Conservation (phyloP, 192 early-diverging fungal species). For the Haplosporangium gracile region DNA sequence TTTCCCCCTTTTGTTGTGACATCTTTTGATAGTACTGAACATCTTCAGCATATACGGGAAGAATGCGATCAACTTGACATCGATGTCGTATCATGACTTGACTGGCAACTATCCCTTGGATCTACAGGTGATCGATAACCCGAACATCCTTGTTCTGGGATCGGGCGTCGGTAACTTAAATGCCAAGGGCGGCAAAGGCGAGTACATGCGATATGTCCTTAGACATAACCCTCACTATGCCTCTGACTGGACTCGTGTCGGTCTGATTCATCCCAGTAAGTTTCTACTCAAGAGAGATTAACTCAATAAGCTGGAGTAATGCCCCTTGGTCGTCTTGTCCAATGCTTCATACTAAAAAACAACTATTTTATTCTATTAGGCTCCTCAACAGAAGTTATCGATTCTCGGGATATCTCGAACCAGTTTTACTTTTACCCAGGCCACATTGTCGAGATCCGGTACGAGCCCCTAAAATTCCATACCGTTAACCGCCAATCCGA, state of each 20-base stretch:
- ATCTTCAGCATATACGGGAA: neutral
- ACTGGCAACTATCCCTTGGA: neutral
- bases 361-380: neutral
- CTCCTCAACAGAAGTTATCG: neutral
- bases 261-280: slow-evolving; percentile 22
- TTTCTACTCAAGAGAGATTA: neutral
- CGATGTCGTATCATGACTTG: neutral
- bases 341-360: too few relatives aligned
- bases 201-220: neutral
- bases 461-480: slow-evolving; percentile 15
- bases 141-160: neutral
- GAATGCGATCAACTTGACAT: neutral
- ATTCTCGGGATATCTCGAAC: slow-evolving; percentile 13
- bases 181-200: neutral
- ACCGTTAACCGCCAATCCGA: neutral
- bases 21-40: neutral
- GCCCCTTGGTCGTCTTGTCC: too few relatives aligned
- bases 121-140: neutral
- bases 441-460: slow-evolving; percentile 34
- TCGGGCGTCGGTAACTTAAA: neutral
- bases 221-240: neutral
- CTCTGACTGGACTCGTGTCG: slow-evolving; percentile 8
- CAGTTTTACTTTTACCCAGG: slow-evolving; percentile 32
- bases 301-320: too few relatives aligned
- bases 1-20: neutral